These are phyloP conservation scores for Malassezia psittaci DNA, from an alignment of 1,284 basidiomycete species.

Conservation along the genomic window DNA sequence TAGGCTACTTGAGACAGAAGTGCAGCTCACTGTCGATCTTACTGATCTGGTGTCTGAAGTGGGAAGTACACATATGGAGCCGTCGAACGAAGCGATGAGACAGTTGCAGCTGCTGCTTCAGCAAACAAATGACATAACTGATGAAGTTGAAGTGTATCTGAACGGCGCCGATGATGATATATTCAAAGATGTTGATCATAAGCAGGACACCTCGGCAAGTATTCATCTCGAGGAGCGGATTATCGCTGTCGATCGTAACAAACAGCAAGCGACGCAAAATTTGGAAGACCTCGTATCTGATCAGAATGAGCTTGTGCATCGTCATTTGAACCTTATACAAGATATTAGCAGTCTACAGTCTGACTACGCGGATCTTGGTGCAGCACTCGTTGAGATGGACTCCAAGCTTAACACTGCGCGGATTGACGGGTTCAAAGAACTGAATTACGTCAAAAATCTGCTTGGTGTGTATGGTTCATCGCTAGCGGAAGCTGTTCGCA, in stretches of 20 bases:
- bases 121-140: neutral
- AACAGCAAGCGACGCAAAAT: constrained; percentile 9
- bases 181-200: neutral
- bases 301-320: constrained; percentile 38
- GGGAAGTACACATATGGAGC: constrained; percentile 24
- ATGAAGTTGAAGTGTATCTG: constrained; percentile 20
- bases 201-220: neutral
- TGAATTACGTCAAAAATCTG: constrained; percentile 76
- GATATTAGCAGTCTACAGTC: constrained; percentile 46
- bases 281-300: constrained; percentile 34
- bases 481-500: constrained; percentile 74
- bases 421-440: constrained; percentile 71
- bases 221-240: neutral
- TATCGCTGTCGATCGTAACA: neutral
- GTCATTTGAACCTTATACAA: constrained; percentile 35
- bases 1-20: constrained; percentile 19
- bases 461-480: constrained; percentile 86
- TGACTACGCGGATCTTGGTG: constrained; percentile 36
- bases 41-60: constrained; percentile 25
- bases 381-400: constrained; percentile 30
- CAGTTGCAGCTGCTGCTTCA: constrained; percentile 21
- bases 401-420: constrained; percentile 27
- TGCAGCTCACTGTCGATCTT: constrained; percentile 26
- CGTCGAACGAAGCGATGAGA: constrained; percentile 29
- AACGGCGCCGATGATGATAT: constrained; percentile 9